Percentiles rank a stretch among this genome's conserved stretches.
Evolutionary conservation across 2,329 filamentous ascomycete species (phyloP).

Genomic region (Scedosporium dehoogii): DNA sequence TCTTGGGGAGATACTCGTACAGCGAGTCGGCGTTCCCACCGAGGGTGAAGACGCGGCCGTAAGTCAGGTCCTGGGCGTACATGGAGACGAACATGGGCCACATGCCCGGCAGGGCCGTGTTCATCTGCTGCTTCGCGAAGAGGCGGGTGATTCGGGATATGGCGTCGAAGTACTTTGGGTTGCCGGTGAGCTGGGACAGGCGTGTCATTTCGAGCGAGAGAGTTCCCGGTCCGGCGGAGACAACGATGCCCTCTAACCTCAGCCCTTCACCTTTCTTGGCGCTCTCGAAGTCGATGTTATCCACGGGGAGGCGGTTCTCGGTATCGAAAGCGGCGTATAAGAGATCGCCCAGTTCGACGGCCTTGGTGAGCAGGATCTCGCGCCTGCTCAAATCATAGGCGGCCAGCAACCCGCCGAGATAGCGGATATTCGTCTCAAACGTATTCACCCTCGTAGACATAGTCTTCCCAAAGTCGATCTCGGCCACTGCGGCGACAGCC

Average conservation of each 20-base stretch:
- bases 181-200: slow-evolving; percentile 51
- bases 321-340: slow-evolving; percentile 60
- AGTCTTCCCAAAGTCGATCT: slow-evolving; percentile 52
- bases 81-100: slow-evolving; percentile 50
- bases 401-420: slow-evolving; percentile 58
- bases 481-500: slow-evolving; percentile 46
- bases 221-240: slow-evolving; percentile 37
- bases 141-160: slow-evolving; percentile 45
- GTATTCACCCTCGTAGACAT: slow-evolving; percentile 42
- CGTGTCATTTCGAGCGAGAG: slow-evolving; percentile 53
- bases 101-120: slow-evolving; percentile 49
- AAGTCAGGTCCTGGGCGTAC: slow-evolving; percentile 28
- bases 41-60: slow-evolving; percentile 13
- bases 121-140: slow-evolving; percentile 42
- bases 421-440: slow-evolving; percentile 64
- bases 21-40: slow-evolving; percentile 48
- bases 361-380: slow-evolving; percentile 48
- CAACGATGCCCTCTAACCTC: slow-evolving; percentile 19
- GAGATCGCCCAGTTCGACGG: slow-evolving; percentile 52
- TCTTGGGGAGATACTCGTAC: slow-evolving; percentile 58
- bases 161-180: slow-evolving; percentile 52
- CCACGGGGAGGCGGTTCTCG: slow-evolving; percentile 52
- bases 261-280: slow-evolving; percentile 26
- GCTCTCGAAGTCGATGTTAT: slow-evolving; percentile 33
- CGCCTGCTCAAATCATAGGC: slow-evolving; percentile 57